Evolutionary conservation across 169 alveolate species (phyloP).

Genomic region (Cryptosporidium ubiquitum): DNA sequence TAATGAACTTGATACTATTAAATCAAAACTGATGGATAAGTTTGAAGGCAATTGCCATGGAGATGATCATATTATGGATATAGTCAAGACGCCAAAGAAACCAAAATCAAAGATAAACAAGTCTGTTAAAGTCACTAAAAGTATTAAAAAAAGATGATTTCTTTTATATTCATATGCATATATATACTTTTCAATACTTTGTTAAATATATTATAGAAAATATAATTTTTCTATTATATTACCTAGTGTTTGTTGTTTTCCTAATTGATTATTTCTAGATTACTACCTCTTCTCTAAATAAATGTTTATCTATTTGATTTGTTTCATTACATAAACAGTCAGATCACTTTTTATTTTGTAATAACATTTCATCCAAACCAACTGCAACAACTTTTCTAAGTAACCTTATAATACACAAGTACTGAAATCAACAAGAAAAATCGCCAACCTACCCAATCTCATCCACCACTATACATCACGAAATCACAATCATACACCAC

Average conservation of each 20-base stretch:
- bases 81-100: background rate
- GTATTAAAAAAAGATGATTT: background rate
- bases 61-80: background rate
- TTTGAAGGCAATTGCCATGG: background rate
- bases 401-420: too few relatives aligned
- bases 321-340: too few relatives aligned
- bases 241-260: too few relatives aligned
- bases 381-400: too few relatives aligned
- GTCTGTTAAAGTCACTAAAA: constrained; percentile 8
- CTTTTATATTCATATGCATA: background rate
- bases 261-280: too few relatives aligned
- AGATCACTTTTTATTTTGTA: too few relatives aligned
- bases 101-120: background rate
- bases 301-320: background rate
- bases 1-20: constrained; percentile 10
- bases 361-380: too few relatives aligned
- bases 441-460: background rate
- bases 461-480: background rate
- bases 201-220: background rate
- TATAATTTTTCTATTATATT: too few relatives aligned
- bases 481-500: background rate
- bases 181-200: background rate
- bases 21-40: constrained; percentile 5
- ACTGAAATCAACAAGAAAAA: too few relatives aligned
- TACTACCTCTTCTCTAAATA: too few relatives aligned